Evolutionary conservation across 371 early-diverging fungal species (phyloP), one percentile per base, ranked within the genome.

Genomic region (Funneliformis caledonium): DNA sequence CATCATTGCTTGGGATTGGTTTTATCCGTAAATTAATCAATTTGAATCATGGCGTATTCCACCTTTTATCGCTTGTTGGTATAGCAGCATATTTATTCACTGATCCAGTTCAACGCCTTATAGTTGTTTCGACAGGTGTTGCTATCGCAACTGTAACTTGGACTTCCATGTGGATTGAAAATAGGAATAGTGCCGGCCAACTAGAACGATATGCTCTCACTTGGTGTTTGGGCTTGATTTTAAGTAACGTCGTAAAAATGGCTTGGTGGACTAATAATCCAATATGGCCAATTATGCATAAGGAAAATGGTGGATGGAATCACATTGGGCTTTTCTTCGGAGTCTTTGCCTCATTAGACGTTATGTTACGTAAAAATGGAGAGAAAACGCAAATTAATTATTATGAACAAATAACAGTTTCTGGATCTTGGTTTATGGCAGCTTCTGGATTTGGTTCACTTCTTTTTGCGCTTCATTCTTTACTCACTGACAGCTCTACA

Each of bases 241-340:
- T 91, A 19, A 91, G 90, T 85, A 87, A 91, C 52, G 91, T 92
- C 0, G 90, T 93, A 82, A 93, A 93, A 82, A 89, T 92, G 89
- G 88, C 91, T 6, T 92, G 92, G 91, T 91, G 89, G 81, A 90
- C 94, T 6, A 93, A 93, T 86, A 94, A 95, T 85, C 94, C 94
- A 0, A 90, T 92, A 64, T 94, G 94, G 95, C 91, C 93, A 31
- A 92, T 93, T 50, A 94, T 94, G 94, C 87, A 93, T 82, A 86
- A 82, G 52, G 83, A 81, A 5, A 94, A 91, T 81, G 95, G 94
- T 73, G 94, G 94, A 1, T 87, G 88, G 83, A 94, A 94, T 84
- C 85, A 85, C 75, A 83, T 89, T 11, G 95, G 92, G 43, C 83
- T 94, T 61, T 84, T 86, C 7, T 81, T 94, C 64, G 94, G 90